Evolutionary conservation across 495 filamentous ascomycete species (phyloP).

Genomic region (Copromyces sp.): DNA sequence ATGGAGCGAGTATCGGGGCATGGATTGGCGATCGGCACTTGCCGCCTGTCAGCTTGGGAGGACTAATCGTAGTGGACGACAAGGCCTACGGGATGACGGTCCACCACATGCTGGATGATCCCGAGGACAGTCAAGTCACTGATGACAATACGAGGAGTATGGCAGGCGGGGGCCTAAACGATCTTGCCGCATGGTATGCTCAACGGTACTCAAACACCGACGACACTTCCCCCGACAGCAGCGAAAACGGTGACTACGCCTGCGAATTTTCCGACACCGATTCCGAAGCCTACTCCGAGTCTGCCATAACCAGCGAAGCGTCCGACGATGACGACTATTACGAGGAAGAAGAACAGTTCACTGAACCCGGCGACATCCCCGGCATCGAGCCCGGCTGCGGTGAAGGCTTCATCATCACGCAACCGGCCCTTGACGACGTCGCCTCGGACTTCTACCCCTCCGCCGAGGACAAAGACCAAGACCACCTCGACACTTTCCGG

Average conservation of each 20-base stretch:
- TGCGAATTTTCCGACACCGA: slow-evolving; percentile 49
- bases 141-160: slow-evolving; percentile 17
- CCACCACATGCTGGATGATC: slow-evolving; percentile 87
- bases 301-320: slow-evolving; percentile 36
- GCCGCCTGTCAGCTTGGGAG: slow-evolving; percentile 83
- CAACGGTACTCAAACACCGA: slow-evolving; percentile 17
- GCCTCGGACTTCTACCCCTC: slow-evolving; percentile 65
- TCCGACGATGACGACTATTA: slow-evolving; percentile 28
- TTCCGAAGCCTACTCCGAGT: slow-evolving; percentile 35
- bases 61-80: slow-evolving; percentile 73
- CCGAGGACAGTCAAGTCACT: slow-evolving; percentile 46
- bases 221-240: slow-evolving; percentile 29
- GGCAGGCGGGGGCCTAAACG: slow-evolving; percentile 11
- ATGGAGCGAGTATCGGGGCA: slow-evolving; percentile 87
- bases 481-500: slow-evolving; percentile 60
- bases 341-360: slow-evolving; percentile 31
- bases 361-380: slow-evolving; percentile 71
- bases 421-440: slow-evolving; percentile 81
- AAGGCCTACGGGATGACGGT: slow-evolving; percentile 86
- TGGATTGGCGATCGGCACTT: slow-evolving; percentile 75
- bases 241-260: slow-evolving; percentile 30
- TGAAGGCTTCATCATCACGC: slow-evolving; percentile 63
- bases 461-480: slow-evolving; percentile 41
- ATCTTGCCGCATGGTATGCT: slow-evolving; percentile 24
- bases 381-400: slow-evolving; percentile 68